phyloP scores from a whole-genome alignment of 177 flowering plant genomes.

The Tripterygium wilfordii region DNA sequence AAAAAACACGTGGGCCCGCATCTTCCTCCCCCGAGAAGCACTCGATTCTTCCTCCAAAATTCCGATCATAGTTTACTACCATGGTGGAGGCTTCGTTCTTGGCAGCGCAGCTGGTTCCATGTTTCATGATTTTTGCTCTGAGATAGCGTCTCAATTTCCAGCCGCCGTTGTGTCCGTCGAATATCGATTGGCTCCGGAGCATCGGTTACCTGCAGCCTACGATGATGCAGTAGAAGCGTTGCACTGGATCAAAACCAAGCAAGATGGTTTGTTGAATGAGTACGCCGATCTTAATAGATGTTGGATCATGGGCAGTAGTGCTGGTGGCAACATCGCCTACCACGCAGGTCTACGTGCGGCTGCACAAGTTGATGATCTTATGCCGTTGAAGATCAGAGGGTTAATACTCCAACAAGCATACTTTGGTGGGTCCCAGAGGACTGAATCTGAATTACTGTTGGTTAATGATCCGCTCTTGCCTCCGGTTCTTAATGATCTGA shows the following conservation, averaged over 20 bases:
- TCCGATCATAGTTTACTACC: conserved; percentile 22
- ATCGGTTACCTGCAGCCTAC: conserved; percentile 35
- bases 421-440: background rate
- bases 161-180: conserved; percentile 24
- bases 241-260: conserved; percentile 10
- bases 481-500: no score
- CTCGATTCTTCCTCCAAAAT: conserved; percentile 8
- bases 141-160: conserved; percentile 5
- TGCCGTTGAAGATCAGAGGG: conserved; percentile 17
- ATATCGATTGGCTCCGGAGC: conserved; percentile 32
- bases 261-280: conserved; percentile 14
- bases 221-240: conserved; percentile 28
- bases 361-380: conserved; percentile 9
- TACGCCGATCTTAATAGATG: conserved; percentile 18
- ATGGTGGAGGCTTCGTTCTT: conserved; percentile 27
- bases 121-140: conserved; percentile 13
- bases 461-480: background rate
- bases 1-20: conserved; percentile 31
- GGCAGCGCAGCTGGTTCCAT: conserved; percentile 5
- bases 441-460: background rate
- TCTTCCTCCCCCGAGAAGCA: conserved; percentile 28
- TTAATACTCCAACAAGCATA: background rate
- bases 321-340: conserved; percentile 31
- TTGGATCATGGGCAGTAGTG: conserved; percentile 26
- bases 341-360: conserved; percentile 16